phyloP scores from a whole-genome alignment of 169 alveolate genomes.

The Eimeria mitis region DNA sequence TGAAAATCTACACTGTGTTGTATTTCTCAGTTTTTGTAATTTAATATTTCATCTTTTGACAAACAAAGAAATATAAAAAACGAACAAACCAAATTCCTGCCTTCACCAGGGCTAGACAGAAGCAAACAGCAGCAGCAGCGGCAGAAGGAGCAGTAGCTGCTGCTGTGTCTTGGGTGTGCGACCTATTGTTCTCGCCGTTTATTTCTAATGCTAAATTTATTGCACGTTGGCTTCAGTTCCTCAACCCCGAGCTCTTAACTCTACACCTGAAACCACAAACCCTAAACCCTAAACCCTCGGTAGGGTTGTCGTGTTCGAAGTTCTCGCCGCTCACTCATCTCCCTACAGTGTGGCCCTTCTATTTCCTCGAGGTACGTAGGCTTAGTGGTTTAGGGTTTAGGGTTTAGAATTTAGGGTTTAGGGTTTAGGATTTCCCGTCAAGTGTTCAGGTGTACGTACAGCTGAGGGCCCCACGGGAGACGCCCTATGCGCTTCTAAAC shows the following conservation, averaged over 20 bases:
- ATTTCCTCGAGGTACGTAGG: not conserved
- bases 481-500: not conserved
- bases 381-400: not conserved
- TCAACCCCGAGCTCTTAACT: not conserved
- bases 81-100: not conserved
- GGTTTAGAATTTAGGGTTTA: slow-evolving; percentile 27
- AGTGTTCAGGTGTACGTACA: not conserved
- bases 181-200: not conserved
- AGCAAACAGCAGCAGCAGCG: slow-evolving; percentile 1
- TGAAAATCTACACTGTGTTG: not conserved
- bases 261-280: slow-evolving; percentile 15
- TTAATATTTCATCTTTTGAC: not conserved
- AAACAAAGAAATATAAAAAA: not conserved
- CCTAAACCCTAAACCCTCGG: slow-evolving; percentile 10
- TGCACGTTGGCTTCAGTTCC: slow-evolving; percentile 13
- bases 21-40: not conserved
- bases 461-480: slow-evolving; percentile 38
- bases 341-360: not conserved
- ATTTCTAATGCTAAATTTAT: slow-evolving; percentile 6
- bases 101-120: slow-evolving; percentile 5
- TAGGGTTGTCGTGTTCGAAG: not conserved
- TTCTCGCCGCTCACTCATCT: slow-evolving; percentile 9
- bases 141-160: slow-evolving; percentile 30
- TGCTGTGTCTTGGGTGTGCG: slow-evolving; percentile 6
- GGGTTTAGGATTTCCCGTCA: not conserved